Conservation (phyloP, 2,329 filamentous ascomycete genomes). For the Fusarium nurragi region DNA sequence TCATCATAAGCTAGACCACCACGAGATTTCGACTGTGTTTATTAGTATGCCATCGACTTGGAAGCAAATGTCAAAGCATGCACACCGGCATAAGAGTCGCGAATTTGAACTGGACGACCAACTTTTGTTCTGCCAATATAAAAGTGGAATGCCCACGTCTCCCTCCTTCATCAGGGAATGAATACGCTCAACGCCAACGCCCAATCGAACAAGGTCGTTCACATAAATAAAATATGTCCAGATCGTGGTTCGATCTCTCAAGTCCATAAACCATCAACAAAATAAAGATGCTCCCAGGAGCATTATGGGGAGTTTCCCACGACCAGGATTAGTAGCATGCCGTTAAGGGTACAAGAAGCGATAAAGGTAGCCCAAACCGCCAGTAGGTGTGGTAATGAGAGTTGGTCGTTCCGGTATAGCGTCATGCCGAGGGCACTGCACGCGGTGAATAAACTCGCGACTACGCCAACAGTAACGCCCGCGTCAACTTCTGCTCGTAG, state of each 20-base stretch:
- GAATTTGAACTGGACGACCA: neutral
- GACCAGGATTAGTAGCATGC: conserved; percentile 55
- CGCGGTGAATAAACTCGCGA: conserved; percentile 71
- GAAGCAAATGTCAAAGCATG: conserved; percentile 1
- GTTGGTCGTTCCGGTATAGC: conserved; percentile 59
- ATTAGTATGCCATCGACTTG: conserved; percentile 4
- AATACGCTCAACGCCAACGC: conserved; percentile 38
- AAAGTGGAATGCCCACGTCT: conserved; percentile 2
- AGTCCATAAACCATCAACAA: neutral
- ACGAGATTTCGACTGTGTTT: conserved; percentile 7
- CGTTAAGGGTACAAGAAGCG: conserved; percentile 54
- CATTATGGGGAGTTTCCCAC: conserved; percentile 51
- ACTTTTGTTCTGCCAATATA: neutral
- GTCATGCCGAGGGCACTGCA: conserved; percentile 69
- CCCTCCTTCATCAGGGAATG: neutral
- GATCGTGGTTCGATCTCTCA: conserved; percentile 10
- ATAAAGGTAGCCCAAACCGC: conserved; percentile 52
- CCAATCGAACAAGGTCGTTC: conserved; percentile 7
- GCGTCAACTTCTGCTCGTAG: conserved; percentile 77
- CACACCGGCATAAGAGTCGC: neutral
- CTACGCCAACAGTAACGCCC: conserved; percentile 74
- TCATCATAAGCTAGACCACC: neutral
- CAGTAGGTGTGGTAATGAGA: conserved; percentile 56
- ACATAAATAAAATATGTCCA: conserved; percentile 1
- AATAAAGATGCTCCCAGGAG: neutral